These are phyloP conservation scores for Capsicum pubescens DNA, from an alignment of 257 asterid species.

Conservation along the genomic window DNA sequence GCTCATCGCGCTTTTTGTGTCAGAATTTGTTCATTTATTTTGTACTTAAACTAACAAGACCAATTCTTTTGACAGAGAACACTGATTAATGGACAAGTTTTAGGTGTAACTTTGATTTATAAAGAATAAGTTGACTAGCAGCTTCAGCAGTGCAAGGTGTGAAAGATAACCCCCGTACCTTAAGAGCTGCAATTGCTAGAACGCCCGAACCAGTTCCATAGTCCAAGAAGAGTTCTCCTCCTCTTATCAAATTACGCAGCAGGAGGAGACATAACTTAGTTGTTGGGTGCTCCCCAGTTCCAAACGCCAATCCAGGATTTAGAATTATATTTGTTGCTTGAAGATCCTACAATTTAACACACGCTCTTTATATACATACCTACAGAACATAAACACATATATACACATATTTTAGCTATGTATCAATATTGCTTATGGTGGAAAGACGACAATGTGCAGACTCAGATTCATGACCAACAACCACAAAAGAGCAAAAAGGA, in stretches of 20 bases:
- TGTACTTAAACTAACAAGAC: not conserved
- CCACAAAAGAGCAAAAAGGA: not conserved
- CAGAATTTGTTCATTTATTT: not conserved
- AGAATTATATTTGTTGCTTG: constrained; percentile 75
- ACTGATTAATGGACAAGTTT: not conserved
- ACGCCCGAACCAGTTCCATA: constrained; percentile 97
- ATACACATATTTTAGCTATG: not conserved
- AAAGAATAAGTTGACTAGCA: not conserved
- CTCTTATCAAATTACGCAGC: constrained; percentile 67
- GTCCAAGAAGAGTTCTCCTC: constrained; percentile 87
- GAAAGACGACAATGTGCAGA: not conserved
- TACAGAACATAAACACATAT: constrained; percentile 6
- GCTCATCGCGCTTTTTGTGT: not conserved
- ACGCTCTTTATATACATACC: constrained; percentile 14
- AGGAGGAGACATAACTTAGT: constrained; percentile 82
- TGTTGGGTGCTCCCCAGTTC: constrained; percentile 96
- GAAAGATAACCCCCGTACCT: constrained; percentile 49
- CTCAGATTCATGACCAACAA: not conserved
- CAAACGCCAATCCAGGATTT: constrained; percentile 95
- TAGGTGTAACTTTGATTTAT: not conserved
- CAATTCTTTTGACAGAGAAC: not conserved
- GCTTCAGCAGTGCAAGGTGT: not conserved
- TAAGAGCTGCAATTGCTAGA: constrained; percentile 90
- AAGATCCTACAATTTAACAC: constrained; percentile 56
- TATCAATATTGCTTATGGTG: not conserved